Conservation (phyloP, 768 basidiomycete genomes). For the Lentinus tigrinus region DNA sequence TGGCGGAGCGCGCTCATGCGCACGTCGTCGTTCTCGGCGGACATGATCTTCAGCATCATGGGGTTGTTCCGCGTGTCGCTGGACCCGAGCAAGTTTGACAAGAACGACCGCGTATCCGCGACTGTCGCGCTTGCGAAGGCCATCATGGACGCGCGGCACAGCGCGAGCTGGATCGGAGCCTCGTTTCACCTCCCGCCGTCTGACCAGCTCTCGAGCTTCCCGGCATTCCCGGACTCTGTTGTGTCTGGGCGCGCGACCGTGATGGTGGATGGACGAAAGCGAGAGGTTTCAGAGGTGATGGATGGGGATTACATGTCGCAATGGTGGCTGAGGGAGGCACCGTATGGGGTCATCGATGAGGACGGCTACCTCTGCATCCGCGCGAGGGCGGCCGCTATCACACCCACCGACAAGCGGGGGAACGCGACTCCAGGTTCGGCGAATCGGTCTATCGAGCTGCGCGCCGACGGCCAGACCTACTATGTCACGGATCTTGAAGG, state of each 20-base stretch:
- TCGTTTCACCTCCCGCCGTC: neutral
- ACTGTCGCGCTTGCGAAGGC: slow-evolving; percentile 12
- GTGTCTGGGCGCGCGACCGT: neutral
- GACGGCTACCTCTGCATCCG: slow-evolving; percentile 4
- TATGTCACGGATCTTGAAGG: neutral
- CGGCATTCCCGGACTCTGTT: neutral
- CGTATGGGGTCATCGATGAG: slow-evolving; percentile 5
- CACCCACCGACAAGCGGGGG: neutral
- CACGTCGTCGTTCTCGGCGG: slow-evolving; percentile 13
- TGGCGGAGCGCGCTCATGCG: slow-evolving; percentile 15
- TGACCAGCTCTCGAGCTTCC: neutral
- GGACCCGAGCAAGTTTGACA: neutral
- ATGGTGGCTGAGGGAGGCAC: slow-evolving; percentile 3
- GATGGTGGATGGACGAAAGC: neutral
- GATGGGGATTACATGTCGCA: slow-evolving; percentile 8
- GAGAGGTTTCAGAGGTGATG: neutral
- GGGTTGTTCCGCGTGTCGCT: slow-evolving; percentile 12
- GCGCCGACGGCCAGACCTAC: neutral
- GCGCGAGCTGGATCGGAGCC: slow-evolving; percentile 2
- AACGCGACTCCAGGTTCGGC: slow-evolving; percentile 1
- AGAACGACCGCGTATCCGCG: slow-evolving; percentile 7
- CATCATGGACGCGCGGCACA: slow-evolving; percentile 1
- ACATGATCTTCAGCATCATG: slow-evolving; percentile 18
- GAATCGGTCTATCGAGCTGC: neutral
- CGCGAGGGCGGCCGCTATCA: neutral